These are phyloP conservation scores for Zygosaccharomyces rouxii DNA, from an alignment of 805 yeast genomes.

Conservation along the genomic window DNA sequence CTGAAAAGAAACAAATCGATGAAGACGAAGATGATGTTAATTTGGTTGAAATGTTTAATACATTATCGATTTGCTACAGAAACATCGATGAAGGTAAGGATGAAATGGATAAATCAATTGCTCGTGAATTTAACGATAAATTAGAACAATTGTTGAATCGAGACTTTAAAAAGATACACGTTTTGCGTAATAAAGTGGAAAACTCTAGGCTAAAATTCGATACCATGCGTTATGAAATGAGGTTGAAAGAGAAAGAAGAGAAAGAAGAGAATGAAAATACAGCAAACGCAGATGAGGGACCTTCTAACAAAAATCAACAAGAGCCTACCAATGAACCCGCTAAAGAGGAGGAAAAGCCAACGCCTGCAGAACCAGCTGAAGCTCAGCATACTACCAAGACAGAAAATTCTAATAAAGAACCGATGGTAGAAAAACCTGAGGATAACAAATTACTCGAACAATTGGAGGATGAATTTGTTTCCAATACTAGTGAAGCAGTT, in stretches of 20 bases:
- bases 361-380: slow-evolving; percentile 9
- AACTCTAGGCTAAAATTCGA: slow-evolving; percentile 67
- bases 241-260: slow-evolving; percentile 28
- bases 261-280: slow-evolving; percentile 31
- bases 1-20: slow-evolving; percentile 31
- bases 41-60: slow-evolving; percentile 39
- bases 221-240: slow-evolving; percentile 57
- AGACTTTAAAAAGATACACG: slow-evolving; percentile 57
- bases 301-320: neutral
- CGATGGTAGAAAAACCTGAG: slow-evolving; percentile 20
- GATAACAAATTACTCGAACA: slow-evolving; percentile 45
- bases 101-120: slow-evolving; percentile 63
- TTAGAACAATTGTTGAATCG: slow-evolving; percentile 49
- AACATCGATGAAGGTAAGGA: slow-evolving; percentile 65
- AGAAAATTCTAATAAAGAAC: slow-evolving; percentile 7
- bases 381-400: slow-evolving; percentile 1
- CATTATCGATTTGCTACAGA: slow-evolving; percentile 50
- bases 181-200: slow-evolving; percentile 64
- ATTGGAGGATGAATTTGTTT: slow-evolving; percentile 75
- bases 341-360: slow-evolving; percentile 13
- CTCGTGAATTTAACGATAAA: slow-evolving; percentile 54
- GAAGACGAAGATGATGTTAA: slow-evolving; percentile 51
- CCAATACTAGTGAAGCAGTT: slow-evolving; percentile 76
- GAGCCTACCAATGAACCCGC: neutral
- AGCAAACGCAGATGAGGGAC: slow-evolving; percentile 41